These are phyloP conservation scores for Stevia rebaudiana DNA, from an alignment of 140 eudicot genomes.

Conservation along the genomic window DNA sequence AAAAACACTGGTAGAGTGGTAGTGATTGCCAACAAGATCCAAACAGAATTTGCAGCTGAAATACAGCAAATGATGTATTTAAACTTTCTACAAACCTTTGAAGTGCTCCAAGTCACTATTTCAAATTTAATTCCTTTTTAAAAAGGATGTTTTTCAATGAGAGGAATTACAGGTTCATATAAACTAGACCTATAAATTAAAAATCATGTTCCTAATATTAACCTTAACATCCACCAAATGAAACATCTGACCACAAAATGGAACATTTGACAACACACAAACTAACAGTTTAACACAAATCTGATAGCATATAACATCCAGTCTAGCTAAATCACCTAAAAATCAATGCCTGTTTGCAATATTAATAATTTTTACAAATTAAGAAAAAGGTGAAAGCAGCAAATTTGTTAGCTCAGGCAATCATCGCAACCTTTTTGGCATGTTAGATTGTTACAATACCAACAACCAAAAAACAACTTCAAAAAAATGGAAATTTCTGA, in stretches of 20 bases:
- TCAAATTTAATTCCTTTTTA: not conserved
- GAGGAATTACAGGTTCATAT: not conserved
- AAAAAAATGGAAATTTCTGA: no score
- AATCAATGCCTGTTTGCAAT: not conserved
- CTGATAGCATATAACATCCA: not conserved
- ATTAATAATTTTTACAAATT: not conserved
- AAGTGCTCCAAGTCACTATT: no score
- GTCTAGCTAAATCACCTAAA: not conserved
- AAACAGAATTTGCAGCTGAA: not conserved
- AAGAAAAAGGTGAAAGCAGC: slow-evolving; percentile 3
- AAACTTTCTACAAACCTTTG: no score
- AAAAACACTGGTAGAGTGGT: not conserved
- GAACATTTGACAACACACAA: not conserved
- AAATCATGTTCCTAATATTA: not conserved
- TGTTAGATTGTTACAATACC: not conserved
- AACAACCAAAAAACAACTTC: not conserved
- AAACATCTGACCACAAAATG: not conserved
- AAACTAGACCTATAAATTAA: not conserved
- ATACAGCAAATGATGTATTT: not conserved
- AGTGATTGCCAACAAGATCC: slow-evolving; percentile 1
- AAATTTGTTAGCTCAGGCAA: not conserved
- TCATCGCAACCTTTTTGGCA: not conserved
- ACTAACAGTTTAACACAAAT: not conserved
- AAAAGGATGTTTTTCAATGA: not conserved
- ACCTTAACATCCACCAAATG: not conserved